phyloP scores from a whole-genome alignment of 2,329 filamentous ascomycete species.

The Fusarium graminum region DNA sequence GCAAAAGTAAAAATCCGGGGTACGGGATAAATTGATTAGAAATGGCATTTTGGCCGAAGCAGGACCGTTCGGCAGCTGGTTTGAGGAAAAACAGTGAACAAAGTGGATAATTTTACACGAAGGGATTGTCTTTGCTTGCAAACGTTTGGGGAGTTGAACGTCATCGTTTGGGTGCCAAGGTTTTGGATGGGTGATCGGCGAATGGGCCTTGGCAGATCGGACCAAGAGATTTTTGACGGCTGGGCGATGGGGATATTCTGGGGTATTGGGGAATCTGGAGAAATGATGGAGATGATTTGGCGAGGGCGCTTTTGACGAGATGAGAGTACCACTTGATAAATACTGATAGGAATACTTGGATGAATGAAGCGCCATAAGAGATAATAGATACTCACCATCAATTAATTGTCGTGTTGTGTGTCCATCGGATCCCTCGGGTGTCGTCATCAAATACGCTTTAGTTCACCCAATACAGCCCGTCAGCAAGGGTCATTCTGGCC shows the following conservation, averaged over 20 bases:
- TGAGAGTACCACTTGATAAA: not conserved
- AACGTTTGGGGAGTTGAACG: conserved; percentile 8
- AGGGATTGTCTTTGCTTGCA: too few relatives aligned
- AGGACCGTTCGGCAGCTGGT: conserved; percentile 35
- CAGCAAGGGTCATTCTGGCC: conserved; percentile 9
- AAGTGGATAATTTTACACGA: not conserved
- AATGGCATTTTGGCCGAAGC: conserved; percentile 34
- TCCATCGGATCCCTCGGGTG: conserved; percentile 34
- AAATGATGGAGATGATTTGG: not conserved
- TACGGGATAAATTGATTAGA: not conserved
- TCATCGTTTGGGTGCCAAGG: conserved; percentile 28
- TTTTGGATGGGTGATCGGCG: conserved; percentile 26
- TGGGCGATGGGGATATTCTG: conserved; percentile 5
- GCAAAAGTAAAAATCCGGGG: conserved; percentile 14
- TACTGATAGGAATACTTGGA: not conserved
- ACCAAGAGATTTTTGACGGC: conserved; percentile 8
- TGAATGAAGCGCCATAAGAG: not conserved
- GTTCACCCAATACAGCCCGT: not conserved
- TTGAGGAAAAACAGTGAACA: not conserved
- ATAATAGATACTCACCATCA: not conserved
- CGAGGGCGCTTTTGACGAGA: not conserved
- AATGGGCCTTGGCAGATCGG: conserved; percentile 17
- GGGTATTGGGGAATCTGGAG: conserved; percentile 2
- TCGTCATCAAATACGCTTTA: conserved; percentile 16
- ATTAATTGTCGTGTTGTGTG: not conserved